Percentiles rank a stretch among this genome's conserved stretches.
phyloP scores from a whole-genome alignment of 495 filamentous ascomycete species.

The Sordaria brevicollis region DNA sequence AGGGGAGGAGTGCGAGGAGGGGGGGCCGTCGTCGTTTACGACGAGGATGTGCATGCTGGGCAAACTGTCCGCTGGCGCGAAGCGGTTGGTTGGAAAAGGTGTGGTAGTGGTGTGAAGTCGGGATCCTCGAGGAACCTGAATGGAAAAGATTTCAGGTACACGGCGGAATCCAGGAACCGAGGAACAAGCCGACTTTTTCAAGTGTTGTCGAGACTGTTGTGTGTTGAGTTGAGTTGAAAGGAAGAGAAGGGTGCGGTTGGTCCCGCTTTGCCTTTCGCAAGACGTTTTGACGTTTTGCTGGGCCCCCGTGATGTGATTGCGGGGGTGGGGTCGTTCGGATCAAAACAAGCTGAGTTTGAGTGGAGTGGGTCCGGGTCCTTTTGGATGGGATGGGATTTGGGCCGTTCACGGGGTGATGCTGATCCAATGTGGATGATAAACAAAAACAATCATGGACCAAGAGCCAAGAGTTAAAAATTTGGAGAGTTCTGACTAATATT shows the following conservation, averaged over 20 bases:
- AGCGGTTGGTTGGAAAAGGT: neutral
- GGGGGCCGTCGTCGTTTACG: constrained; percentile 90
- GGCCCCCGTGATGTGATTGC: neutral
- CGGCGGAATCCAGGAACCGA: neutral
- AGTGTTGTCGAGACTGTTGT: neutral
- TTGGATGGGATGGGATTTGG: neutral
- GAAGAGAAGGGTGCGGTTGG: neutral
- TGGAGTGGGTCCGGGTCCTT: neutral
- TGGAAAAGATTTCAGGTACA: neutral
- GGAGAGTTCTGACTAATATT: neutral
- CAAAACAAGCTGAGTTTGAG: neutral
- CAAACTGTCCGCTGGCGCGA: neutral
- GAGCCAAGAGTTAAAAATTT: neutral
- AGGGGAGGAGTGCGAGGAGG: constrained; percentile 79
- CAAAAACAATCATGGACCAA: neutral
- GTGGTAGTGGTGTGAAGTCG: neutral
- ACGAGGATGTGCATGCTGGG: constrained; percentile 34
- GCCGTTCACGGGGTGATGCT: neutral
- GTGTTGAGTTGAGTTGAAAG: too few species aligned
- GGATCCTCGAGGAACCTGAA: neutral
- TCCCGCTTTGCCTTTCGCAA: constrained; percentile 1
- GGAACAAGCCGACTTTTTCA: neutral
- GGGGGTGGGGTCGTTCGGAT: neutral
- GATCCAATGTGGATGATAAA: neutral
- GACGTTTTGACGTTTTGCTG: constrained; percentile 1